These are phyloP conservation scores for Syncephalastrum sp. DNA, from an alignment of 371 early-diverging fungal species.

Conservation along the genomic window DNA sequence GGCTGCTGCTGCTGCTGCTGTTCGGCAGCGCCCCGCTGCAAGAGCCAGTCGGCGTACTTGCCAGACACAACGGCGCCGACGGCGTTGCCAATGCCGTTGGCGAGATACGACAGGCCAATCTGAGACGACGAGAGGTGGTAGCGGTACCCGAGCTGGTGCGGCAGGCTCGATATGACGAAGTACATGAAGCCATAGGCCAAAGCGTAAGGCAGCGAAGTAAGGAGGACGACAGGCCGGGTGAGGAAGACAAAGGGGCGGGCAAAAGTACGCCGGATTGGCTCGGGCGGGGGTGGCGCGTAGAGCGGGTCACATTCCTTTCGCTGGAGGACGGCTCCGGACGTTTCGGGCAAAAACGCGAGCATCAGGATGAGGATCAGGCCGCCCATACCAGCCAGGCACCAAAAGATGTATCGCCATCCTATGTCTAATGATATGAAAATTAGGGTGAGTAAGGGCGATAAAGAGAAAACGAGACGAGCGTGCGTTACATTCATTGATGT, in stretches of 20 bases:
- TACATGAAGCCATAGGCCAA: constrained; percentile 56
- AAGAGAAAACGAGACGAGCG: not conserved
- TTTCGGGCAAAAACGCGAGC: constrained; percentile 68
- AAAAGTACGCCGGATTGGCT: constrained; percentile 21
- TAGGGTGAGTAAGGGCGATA: constrained; percentile 46
- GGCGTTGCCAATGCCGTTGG: constrained; percentile 48
- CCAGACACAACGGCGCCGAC: constrained; percentile 47
- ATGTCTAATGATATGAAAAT: constrained; percentile 39
- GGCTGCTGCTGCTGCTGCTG: constrained; percentile 12
- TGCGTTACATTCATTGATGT: constrained; percentile 39
- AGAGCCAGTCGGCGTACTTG: constrained; percentile 32
- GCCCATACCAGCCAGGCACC: constrained; percentile 59
- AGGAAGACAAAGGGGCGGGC: constrained; percentile 42
- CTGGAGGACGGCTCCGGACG: constrained; percentile 26
- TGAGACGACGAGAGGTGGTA: constrained; percentile 37
- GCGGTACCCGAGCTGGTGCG: constrained; percentile 24
- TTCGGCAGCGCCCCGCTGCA: constrained; percentile 10
- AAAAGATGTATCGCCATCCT: constrained; percentile 70
- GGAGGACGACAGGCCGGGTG: constrained; percentile 40
- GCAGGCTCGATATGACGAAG: constrained; percentile 41
- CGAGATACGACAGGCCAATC: constrained; percentile 41
- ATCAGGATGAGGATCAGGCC: constrained; percentile 55
- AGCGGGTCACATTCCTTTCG: not conserved
- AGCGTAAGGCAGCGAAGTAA: constrained; percentile 50
- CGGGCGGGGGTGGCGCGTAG: constrained; percentile 3